Evolutionary conservation across 192 early-diverging fungal species (phyloP).

Genomic region (Pilobolus umbonatus): DNA sequence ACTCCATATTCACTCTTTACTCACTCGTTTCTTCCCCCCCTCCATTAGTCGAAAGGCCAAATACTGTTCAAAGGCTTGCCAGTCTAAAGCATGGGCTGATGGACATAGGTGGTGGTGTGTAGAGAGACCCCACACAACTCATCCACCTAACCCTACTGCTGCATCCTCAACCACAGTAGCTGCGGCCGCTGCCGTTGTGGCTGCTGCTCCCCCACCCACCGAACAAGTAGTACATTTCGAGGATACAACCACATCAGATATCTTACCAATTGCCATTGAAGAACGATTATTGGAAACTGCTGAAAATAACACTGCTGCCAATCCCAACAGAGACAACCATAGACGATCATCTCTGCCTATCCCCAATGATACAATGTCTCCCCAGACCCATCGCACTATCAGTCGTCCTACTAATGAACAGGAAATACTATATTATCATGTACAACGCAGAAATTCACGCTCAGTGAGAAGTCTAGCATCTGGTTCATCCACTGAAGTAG

Average conservation of each 20-base stretch:
- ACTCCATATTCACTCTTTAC: neutral
- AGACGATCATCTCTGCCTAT: constrained; percentile 12
- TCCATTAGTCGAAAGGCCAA: constrained; percentile 63
- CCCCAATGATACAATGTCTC: neutral
- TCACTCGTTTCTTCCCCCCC: neutral
- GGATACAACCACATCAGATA: constrained; percentile 15
- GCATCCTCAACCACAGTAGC: constrained; percentile 23
- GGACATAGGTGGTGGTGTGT: constrained; percentile 81
- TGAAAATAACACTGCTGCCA: constrained; percentile 1
- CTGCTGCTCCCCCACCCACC: constrained; percentile 28
- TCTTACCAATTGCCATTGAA: constrained; percentile 22
- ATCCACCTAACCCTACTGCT: constrained; percentile 21
- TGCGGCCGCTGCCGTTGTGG: constrained; percentile 31
- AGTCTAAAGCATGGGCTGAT: constrained; percentile 71
- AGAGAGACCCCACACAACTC: constrained; percentile 36
- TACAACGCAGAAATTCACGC: constrained; percentile 16
- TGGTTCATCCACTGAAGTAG: constrained; percentile 29
- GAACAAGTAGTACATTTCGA: constrained; percentile 30
- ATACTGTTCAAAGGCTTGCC: constrained; percentile 79
- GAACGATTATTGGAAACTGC: neutral
- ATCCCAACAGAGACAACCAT: neutral
- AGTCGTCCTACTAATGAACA: constrained; percentile 14
- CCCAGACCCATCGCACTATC: neutral
- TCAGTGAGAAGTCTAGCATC: constrained; percentile 25
- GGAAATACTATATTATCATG: constrained; percentile 18